These are phyloP conservation scores for Rosa rugosa DNA, from an alignment of 306 rosid genomes.

Conservation along the genomic window DNA sequence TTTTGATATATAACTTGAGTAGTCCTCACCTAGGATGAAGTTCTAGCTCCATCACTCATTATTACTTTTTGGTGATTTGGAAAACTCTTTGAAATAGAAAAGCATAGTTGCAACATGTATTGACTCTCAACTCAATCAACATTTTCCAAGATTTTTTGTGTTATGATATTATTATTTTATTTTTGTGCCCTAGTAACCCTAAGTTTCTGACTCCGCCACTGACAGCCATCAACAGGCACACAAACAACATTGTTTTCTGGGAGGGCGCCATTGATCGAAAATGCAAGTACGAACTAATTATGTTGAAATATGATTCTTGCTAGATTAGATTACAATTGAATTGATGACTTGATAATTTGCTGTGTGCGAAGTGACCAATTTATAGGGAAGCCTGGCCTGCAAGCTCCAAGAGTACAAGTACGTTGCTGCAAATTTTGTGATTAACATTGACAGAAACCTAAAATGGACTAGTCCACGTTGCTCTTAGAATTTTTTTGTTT, in stretches of 20 bases:
- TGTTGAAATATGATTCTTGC: neutral
- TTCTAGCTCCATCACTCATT: too few species aligned
- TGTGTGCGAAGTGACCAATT: neutral
- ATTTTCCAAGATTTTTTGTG: too few species aligned
- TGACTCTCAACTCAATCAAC: too few species aligned
- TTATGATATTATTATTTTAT: too few species aligned
- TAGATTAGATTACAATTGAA: neutral
- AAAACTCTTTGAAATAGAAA: too few species aligned
- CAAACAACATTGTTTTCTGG: neutral
- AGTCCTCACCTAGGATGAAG: too few species aligned
- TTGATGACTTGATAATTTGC: neutral
- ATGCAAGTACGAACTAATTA: neutral
- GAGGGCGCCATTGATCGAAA: neutral
- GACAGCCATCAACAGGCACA: neutral
- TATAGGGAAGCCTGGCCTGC: neutral
- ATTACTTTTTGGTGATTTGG: too few species aligned
- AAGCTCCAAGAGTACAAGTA: neutral
- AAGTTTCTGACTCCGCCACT: too few species aligned
- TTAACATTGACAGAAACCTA: neutral
- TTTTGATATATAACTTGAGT: too few species aligned
- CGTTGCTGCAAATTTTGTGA: neutral
- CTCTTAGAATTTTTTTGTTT: too few species aligned
- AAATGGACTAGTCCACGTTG: neutral
- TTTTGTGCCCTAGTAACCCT: too few species aligned
- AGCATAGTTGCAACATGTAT: too few species aligned